Evolutionary conservation across 2,329 filamentous ascomycete species (phyloP).

Genomic region (Ramichloridium luteum): DNA sequence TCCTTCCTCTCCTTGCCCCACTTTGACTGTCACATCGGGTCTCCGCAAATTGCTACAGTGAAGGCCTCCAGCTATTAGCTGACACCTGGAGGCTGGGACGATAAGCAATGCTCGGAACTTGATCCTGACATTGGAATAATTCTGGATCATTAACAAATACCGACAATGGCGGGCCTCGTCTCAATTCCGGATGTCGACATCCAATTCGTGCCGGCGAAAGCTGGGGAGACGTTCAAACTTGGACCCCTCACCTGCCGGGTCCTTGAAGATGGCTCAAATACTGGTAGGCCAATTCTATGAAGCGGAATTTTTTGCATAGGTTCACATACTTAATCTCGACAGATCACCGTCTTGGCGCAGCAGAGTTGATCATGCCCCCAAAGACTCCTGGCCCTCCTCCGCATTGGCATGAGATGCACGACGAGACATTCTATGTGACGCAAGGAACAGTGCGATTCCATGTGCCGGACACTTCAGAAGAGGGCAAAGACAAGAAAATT

Average conservation of each 20-base stretch:
- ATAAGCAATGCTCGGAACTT: no score
- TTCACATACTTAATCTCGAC: constrained; percentile 2
- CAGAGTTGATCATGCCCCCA: constrained; percentile 39
- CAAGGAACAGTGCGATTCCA: constrained; percentile 42
- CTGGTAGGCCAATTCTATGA: constrained; percentile 24
- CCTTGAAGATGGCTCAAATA: constrained; percentile 40
- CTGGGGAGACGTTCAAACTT: constrained; percentile 38
- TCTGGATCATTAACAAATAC: constrained; percentile 6
- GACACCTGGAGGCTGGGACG: no score
- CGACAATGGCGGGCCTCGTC: constrained; percentile 15
- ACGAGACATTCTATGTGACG: constrained; percentile 46
- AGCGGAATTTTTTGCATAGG: no score
- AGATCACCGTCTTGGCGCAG: constrained; percentile 38
- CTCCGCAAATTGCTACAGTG: no score
- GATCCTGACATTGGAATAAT: no score
- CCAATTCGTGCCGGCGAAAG: constrained; percentile 37
- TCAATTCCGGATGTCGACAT: constrained; percentile 33
- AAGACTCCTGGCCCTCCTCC: constrained; percentile 36
- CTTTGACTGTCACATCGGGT: no score
- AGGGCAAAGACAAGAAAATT: constrained; percentile 25
- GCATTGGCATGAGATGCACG: constrained; percentile 48
- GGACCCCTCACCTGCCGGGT: constrained; percentile 39
- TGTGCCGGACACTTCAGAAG: constrained; percentile 24
- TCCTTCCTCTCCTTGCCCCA: no score
- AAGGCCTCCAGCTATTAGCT: no score